phyloP scores from a whole-genome alignment of 257 asterid species.

The Nicotiana attenuata region DNA sequence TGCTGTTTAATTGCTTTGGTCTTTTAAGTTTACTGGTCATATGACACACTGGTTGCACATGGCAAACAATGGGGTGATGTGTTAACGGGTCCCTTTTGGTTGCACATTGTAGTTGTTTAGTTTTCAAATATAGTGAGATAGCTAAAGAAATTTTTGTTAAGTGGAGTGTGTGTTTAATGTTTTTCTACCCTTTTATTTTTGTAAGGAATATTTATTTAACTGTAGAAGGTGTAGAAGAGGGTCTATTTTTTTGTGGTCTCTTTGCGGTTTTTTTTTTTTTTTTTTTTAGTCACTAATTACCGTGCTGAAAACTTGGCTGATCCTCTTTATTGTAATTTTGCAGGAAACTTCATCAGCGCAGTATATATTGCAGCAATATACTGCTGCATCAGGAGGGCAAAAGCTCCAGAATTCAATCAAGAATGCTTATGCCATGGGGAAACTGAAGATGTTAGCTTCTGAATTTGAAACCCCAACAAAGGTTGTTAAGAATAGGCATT shows the following conservation, averaged over 20 bases:
- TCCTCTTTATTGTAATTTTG: slow-evolving; percentile 13
- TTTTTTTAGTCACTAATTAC: neutral
- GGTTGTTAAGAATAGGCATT: slow-evolving; percentile 71
- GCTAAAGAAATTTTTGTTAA: neutral
- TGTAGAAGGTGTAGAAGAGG: neutral
- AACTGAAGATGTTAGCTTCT: slow-evolving; percentile 77
- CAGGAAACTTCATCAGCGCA: slow-evolving; percentile 93
- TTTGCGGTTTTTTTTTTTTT: neutral
- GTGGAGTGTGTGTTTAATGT: neutral
- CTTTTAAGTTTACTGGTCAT: neutral
- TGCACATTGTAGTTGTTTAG: neutral
- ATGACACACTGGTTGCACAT: neutral
- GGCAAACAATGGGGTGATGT: neutral
- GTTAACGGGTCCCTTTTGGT: neutral
- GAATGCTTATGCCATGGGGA: slow-evolving; percentile 91
- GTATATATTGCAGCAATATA: slow-evolving; percentile 80
- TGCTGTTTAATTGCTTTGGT: neutral
- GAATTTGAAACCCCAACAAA: slow-evolving; percentile 86
- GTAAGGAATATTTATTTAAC: neutral
- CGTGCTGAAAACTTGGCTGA: neutral
- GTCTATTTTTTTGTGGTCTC: neutral
- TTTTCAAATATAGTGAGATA: neutral
- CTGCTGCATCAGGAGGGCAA: slow-evolving; percentile 88
- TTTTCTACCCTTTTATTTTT: neutral
- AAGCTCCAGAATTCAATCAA: slow-evolving; percentile 55